Base-by-base conservation (phyloP, 106 monocot species). In the Allium fistulosum region DNA sequence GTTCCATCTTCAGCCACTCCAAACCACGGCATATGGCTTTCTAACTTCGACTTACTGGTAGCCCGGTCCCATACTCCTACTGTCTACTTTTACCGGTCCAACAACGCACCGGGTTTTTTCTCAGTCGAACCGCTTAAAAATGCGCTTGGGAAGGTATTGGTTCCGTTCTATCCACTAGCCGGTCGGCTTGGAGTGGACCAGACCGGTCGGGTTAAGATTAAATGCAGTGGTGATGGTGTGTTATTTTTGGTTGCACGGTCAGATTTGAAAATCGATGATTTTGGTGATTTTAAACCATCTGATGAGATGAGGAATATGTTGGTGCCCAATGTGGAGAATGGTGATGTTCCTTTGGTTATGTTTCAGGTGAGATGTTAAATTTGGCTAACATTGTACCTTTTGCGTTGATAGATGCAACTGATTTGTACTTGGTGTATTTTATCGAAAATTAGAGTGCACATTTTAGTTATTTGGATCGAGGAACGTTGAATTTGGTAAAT, bases 211-310 rank as follows among this genome's bases (percentile, higher is more conserved):
- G 8, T 72, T 11, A 74, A 85, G 88, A 72, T 92, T 63, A 11
- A 67, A 1, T 92, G 92, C 81, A 82, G 68, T 6, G 89, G 76
- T 1, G 81, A 93, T 49, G 93, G 93, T 0, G 93, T 73, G 0
- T 69, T 65, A 63, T 86, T 89, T 17, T 71, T 78, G 15, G 77
- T 77, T 53, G 93, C 84, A 0, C 47, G 51, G 0, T 76, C 69
- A 9, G 79, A 78, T 6, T 26, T 18, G 14, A 59, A 57, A 0
- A 6, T 89, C 1, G 81, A 84, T 0, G 82, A 80, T 18, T 82
- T 89, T 14, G 74, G 77, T 1, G 83, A 80, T 48, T 83, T 89
- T 16, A 49, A 53, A 1, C 89, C 93, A 0, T 77, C 80, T 3
- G 11, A 65, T 16, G 70, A 80, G 69, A 53, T 80, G 46, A 53